A percentile compares a stretch with the other conserved stretches of the same genome.
These are phyloP conservation scores for Picochlorum sp. DNA, from an alignment of 139 green algal species.

Conservation along the genomic window DNA sequence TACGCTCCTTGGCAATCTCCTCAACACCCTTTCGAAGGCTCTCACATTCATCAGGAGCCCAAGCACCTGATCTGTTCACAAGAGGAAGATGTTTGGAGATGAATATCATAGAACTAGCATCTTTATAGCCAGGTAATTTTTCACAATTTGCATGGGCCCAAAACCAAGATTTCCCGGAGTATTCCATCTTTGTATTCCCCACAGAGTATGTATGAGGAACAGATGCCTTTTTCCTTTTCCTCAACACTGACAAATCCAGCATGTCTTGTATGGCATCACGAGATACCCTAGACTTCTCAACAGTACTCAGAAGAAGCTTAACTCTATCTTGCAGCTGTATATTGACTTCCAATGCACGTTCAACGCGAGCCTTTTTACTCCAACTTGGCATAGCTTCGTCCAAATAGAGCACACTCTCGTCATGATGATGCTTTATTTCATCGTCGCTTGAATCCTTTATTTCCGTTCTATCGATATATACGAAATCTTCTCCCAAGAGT, in stretches of 20 bases:
- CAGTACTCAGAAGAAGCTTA: background rate
- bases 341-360: slow-evolving; percentile 2
- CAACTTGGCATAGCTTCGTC: background rate
- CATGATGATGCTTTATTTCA: background rate
- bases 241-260: too few relatives aligned
- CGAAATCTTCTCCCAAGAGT: slow-evolving; percentile 1
- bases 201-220: background rate
- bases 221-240: background rate
- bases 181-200: background rate
- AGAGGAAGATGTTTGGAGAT: slow-evolving; percentile 4
- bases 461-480: background rate
- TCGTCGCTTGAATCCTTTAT: background rate
- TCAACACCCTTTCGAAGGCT: slow-evolving; percentile 20
- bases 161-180: slow-evolving; percentile 7
- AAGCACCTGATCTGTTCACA: background rate
- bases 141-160: background rate
- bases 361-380: background rate
- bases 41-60: slow-evolving; percentile 22
- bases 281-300: background rate
- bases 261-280: too few relatives aligned
- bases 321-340: background rate
- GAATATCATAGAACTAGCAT: background rate
- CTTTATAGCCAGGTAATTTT: background rate
- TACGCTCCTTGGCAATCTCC: slow-evolving; percentile 20
- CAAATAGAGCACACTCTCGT: too few relatives aligned